Percentiles rank a stretch among this genome's conserved stretches.
phyloP scores from a whole-genome alignment of 176 grass and related monocot genomes.

The Leersia perrieri region DNA sequence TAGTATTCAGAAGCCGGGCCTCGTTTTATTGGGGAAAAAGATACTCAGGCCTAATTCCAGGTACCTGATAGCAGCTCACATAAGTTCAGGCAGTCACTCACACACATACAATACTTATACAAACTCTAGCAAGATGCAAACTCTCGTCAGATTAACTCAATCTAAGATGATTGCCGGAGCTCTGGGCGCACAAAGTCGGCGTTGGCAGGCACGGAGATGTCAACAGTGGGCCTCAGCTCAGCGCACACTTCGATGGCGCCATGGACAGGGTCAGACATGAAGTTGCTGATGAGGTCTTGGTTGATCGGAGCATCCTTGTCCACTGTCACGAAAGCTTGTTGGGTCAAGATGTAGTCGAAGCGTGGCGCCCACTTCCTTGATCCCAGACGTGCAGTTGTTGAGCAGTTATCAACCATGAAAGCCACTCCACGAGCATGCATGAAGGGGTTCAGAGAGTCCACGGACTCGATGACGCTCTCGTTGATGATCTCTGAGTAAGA shows the following conservation, averaged over 20 bases:
- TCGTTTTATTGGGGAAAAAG: slow-evolving; percentile 29
- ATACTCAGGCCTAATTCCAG: neutral
- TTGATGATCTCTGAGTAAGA: slow-evolving; percentile 84
- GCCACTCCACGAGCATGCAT: slow-evolving; percentile 80
- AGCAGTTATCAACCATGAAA: slow-evolving; percentile 86
- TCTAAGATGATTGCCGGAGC: slow-evolving; percentile 43
- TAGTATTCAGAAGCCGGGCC: neutral
- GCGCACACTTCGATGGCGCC: slow-evolving; percentile 58
- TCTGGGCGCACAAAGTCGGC: slow-evolving; percentile 76
- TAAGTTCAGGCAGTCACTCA: neutral
- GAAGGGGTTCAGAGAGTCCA: slow-evolving; percentile 80
- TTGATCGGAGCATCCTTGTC: slow-evolving; percentile 59
- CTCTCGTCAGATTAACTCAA: neutral
- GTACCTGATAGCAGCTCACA: slow-evolving; percentile 15
- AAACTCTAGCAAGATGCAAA: neutral
- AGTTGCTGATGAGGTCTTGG: slow-evolving; percentile 91
- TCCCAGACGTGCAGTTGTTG: slow-evolving; percentile 64
- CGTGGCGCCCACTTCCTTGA: slow-evolving; percentile 79
- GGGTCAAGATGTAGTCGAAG: slow-evolving; percentile 72
- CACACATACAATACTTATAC: slow-evolving; percentile 4
- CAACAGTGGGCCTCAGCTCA: slow-evolving; percentile 66
- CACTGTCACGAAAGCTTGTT: slow-evolving; percentile 66
- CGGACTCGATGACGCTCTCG: slow-evolving; percentile 78
- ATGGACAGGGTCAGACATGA: slow-evolving; percentile 67
- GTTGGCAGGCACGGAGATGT: slow-evolving; percentile 66